Base-by-base conservation (phyloP, 1,139 yeast genomes). In the Yamadazyma spencermartinsiae region DNA sequence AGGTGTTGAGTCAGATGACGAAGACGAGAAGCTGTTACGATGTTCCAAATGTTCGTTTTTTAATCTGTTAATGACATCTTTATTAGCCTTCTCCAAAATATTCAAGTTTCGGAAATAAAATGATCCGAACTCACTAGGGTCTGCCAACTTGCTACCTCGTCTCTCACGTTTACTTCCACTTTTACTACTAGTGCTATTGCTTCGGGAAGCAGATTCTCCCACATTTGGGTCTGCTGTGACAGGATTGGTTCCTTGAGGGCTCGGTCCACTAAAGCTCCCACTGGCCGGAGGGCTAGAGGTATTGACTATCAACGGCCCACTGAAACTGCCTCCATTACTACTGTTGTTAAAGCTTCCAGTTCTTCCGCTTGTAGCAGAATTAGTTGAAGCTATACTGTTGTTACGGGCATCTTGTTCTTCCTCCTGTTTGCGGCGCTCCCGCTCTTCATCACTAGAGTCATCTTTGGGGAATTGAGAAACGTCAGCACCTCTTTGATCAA, bases 41-140 rank as follows among this genome's bases (percentile, higher is more conserved):
- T 71, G 77, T 47, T 82, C 86, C 45, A 82, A 50, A 60, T 87
- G 96, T 56, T 92, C 98, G 33, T 74, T 82, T 54, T 88, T 86
- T 53, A 94, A 74, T 46, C 96, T 68, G 54, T 86, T 86, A 43
- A 94, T 87, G 12, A 87, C 90, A 60, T 90, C 98, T 56, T 87
- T 88, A 55, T 94, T 94, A 13, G 96, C 98, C 54, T 86, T 86
- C 52, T 92, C 98, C 45, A 94, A 71, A 4, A 94, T 94, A 10
- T 92, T 82, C 45, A 94, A 66, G 57, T 94, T 94, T 50, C 96
- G 74, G 62, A 87, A 94, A 44, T 87, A 83, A 60, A 94, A 94
- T 3, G 94, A 83, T 0, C 99, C 99, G 74, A 92, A 94, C 51
- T 90, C 98, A 34, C 79, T 71, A 3, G 73, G 68, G 46, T 88